These are phyloP conservation scores for Coemansia sp. DNA, from an alignment of 192 early-diverging fungal species.

Conservation along the genomic window DNA sequence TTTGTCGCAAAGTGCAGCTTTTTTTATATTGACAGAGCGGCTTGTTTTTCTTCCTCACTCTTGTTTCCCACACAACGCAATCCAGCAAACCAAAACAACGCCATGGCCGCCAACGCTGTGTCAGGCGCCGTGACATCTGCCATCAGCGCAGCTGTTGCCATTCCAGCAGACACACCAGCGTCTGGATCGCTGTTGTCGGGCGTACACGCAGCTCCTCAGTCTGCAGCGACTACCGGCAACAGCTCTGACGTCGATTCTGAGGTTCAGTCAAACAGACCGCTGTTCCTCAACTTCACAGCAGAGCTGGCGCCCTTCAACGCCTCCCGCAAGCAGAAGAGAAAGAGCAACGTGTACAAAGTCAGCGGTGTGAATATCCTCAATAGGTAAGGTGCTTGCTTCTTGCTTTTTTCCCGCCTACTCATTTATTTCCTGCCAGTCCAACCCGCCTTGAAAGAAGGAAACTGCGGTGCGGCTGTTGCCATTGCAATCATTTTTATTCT, in stretches of 20 bases:
- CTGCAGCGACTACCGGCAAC: constrained; percentile 11
- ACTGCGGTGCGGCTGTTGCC: too few relatives aligned
- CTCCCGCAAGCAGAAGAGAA: constrained; percentile 46
- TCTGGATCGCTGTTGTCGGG: neutral
- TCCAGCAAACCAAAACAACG: neutral
- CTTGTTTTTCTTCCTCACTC: neutral
- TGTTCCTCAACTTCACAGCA: constrained; percentile 58
- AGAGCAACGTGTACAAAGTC: constrained; percentile 59
- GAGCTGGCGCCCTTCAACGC: constrained; percentile 49
- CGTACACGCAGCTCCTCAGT: neutral
- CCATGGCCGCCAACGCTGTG: neutral
- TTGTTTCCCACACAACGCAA: too few relatives aligned
- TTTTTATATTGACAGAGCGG: neutral
- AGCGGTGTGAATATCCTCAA: constrained; percentile 76
- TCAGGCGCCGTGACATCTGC: neutral
- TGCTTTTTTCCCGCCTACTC: too few relatives aligned
- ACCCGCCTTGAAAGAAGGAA: too few relatives aligned
- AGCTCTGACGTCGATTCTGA: constrained; percentile 48
- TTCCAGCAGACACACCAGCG: neutral
- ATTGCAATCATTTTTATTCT: too few relatives aligned
- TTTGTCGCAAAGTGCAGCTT: neutral
- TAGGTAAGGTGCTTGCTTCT: constrained; percentile 16
- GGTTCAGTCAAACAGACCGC: constrained; percentile 51
- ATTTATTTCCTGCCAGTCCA: too few relatives aligned
- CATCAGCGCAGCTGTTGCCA: neutral